These are phyloP conservation scores for Heterobasidion annosum DNA, from an alignment of 1,284 basidiomycete genomes.

Conservation along the genomic window DNA sequence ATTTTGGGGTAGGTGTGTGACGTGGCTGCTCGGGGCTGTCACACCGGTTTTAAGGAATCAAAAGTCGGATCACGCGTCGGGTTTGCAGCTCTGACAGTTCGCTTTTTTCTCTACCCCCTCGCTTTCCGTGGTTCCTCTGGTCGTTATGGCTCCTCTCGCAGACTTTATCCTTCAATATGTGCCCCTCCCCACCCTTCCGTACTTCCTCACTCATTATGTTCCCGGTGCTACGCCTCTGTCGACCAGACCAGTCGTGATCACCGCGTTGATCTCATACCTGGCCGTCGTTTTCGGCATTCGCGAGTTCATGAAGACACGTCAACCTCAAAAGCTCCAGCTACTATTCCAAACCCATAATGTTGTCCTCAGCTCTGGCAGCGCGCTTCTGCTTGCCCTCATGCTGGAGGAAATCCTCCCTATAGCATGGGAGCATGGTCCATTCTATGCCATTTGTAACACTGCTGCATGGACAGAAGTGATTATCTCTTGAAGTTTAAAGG, in stretches of 20 bases:
- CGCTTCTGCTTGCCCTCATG: conserved; percentile 78
- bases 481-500: conserved; percentile 10
- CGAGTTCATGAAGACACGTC: conserved; percentile 75
- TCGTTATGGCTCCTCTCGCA: conserved; percentile 62
- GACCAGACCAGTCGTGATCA: conserved; percentile 65
- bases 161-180: conserved; percentile 54
- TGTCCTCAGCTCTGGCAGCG: conserved; percentile 77
- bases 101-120: conserved; percentile 9
- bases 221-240: conserved; percentile 74
- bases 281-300: conserved; percentile 84
- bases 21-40: neutral
- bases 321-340: conserved; percentile 71
- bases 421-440: conserved; percentile 60
- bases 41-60: neutral
- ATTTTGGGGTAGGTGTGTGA: neutral
- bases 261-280: conserved; percentile 75
- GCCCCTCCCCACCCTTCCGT: conserved; percentile 48
- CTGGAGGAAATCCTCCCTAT: conserved; percentile 84
- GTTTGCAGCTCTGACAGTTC: conserved; percentile 2
- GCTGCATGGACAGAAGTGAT: conserved; percentile 80
- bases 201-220: conserved; percentile 60
- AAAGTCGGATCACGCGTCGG: neutral
- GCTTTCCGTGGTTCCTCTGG: conserved; percentile 15
- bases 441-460: conserved; percentile 73
- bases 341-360: conserved; percentile 94